Base-by-base conservation (phyloP, 169 alveolate species). In the Plasmodium fragile region DNA sequence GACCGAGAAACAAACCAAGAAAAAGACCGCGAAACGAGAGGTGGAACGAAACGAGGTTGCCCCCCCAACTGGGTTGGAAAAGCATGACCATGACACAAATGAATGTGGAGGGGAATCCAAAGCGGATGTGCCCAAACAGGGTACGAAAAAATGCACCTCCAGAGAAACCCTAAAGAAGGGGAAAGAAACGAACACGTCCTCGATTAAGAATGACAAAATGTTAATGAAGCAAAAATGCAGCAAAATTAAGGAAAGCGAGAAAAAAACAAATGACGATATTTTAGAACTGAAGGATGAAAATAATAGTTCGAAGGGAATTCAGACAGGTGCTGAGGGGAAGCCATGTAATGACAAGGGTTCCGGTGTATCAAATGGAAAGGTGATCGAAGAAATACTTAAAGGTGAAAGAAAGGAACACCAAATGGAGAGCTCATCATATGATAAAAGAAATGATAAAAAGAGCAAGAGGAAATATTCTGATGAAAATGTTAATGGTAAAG, bases 381-480 rank as follows among this genome's bases (percentile, higher is more conserved):
- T 6, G 7, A 1, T 4, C 10, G 4, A 41, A 11, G 69, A 78
- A 16, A 59, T 30, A 13, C 43, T 7, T 5, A 5, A n/a, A 18
- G 55, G 3, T 32, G 79, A 59, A 81, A 32, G 34, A 59, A 32
- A 59, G 28, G 91, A 81, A 25, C 28, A 28, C 41, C 72, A 32
- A 25, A 25, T 32, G 79, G 59, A 81, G 18, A 30, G 34, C 11
- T 22, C 43, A 32, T n/a, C 18, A 73, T 52, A 49, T 73, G 83
- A 49, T 69, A 49, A 72, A 71, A n/a, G 78, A 73, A 84, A 84
- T 73, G 78, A 18, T 16, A 41, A 72, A 13, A 75, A 52, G 11
- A 85, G 49, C 30, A 73, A 45, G 41, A 85, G 82, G 69, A 77
- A 75, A 39, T 10, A 34, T 22, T 52, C 53, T 73, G 25, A 36